phyloP scores from a whole-genome alignment of 2,329 filamentous ascomycete genomes.

The Parastagonospora avenae region DNA sequence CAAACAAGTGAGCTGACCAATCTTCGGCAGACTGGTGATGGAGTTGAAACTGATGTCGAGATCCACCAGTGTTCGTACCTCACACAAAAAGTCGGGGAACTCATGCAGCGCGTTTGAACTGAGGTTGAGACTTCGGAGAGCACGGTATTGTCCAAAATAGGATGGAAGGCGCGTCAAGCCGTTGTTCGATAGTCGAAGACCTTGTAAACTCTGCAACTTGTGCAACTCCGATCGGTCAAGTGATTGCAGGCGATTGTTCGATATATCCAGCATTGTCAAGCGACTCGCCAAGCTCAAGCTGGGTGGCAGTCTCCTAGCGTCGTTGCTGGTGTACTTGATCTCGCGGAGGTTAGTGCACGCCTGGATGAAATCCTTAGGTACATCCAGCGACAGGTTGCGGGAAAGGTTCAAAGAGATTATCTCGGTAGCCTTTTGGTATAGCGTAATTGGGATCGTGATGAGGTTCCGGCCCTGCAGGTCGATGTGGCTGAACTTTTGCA shows the following conservation, averaged over 20 bases:
- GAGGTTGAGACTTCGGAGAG: conserved; percentile 82
- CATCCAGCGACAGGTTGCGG: conserved; percentile 85
- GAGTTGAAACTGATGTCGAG: conserved; percentile 97
- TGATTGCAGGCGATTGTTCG: conserved; percentile 89
- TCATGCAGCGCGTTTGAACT: conserved; percentile 89
- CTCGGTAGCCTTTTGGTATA: conserved; percentile 89
- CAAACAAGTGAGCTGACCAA: conserved; percentile 77
- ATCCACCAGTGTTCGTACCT: conserved; percentile 82
- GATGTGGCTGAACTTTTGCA: conserved; percentile 91
- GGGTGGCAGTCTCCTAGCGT: conserved; percentile 81
- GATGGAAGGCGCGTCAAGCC: conserved; percentile 76
- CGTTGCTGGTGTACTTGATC: conserved; percentile 95
- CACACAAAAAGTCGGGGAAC: conserved; percentile 85
- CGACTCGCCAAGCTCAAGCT: conserved; percentile 81
- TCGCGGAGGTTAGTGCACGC: conserved; percentile 89
- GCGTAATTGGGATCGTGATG: conserved; percentile 89
- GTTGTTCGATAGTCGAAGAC: conserved; percentile 93
- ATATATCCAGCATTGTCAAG: conserved; percentile 89
- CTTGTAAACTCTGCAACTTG: conserved; percentile 75
- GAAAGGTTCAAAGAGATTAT: conserved; percentile 96
- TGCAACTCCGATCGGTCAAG: conserved; percentile 84
- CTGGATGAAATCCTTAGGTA: conserved; percentile 95
- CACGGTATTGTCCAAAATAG: conserved; percentile 81
- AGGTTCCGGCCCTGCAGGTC: conserved; percentile 89
- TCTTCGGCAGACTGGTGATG: conserved; percentile 77